Conservation (phyloP, 2,329 filamentous ascomycete species). For the Ascochyta lentis region DNA sequence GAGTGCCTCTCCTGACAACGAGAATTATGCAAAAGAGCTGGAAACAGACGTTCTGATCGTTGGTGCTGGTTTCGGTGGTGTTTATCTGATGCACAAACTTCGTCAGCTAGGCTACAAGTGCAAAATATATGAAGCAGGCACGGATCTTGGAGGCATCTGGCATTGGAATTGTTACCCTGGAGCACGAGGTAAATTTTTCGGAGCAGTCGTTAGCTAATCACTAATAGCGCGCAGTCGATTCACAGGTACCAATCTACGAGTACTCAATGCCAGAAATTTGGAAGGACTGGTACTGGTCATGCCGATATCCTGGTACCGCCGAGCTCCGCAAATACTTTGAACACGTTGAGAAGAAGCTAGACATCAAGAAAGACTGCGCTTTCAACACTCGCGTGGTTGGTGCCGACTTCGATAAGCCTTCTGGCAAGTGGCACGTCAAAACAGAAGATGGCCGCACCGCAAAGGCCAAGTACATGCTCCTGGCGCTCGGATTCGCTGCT, state of each 20-base stretch:
- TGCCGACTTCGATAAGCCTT: constrained; percentile 58
- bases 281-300: constrained; percentile 64
- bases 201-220: neutral
- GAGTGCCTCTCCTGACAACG: constrained; percentile 27
- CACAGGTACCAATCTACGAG: constrained; percentile 56
- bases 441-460: constrained; percentile 60
- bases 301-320: constrained; percentile 59
- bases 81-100: constrained; percentile 52
- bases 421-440: constrained; percentile 59
- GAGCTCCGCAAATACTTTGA: constrained; percentile 66
- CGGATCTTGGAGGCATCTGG: constrained; percentile 54
- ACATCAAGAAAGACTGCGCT: constrained; percentile 63
- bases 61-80: constrained; percentile 52
- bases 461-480: constrained; percentile 59
- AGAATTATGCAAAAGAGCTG: constrained; percentile 45
- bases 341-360: constrained; percentile 62
- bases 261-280: constrained; percentile 57
- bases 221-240: constrained; percentile 46
- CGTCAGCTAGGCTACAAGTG: constrained; percentile 50
- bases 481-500: constrained; percentile 64
- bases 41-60: constrained; percentile 50
- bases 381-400: constrained; percentile 64
- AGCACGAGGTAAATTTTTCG: constrained; percentile 38
- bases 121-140: constrained; percentile 51
- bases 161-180: constrained; percentile 55